Evolutionary conservation across 495 filamentous ascomycete species (phyloP).

Genomic region (Rostrohypoxylon terebratum): DNA sequence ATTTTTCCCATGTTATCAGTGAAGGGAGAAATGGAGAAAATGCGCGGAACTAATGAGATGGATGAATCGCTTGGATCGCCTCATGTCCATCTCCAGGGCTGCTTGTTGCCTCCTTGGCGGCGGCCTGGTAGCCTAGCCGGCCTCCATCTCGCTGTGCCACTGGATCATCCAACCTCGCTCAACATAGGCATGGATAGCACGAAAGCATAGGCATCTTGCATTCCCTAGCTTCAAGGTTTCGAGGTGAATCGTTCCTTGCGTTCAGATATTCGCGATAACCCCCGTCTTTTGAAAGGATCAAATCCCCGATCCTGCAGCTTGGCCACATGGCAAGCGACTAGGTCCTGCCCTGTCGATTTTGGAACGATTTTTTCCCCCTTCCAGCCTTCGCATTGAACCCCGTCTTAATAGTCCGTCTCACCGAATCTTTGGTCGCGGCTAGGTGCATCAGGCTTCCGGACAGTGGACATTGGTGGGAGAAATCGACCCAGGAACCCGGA

Average conservation of each 20-base stretch:
- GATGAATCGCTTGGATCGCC: constrained; percentile 7
- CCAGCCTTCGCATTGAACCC: constrained; percentile 27
- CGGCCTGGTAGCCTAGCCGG: too few species aligned
- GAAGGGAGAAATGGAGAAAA: not conserved
- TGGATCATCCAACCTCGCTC: constrained; percentile 17
- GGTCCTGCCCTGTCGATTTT: constrained; percentile 42
- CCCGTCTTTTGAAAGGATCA: constrained; percentile 28
- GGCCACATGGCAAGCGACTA: constrained; percentile 43
- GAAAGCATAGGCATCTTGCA: not conserved
- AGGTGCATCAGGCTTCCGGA: constrained; percentile 32
- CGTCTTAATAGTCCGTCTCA: constrained; percentile 40
- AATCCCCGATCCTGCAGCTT: constrained; percentile 41
- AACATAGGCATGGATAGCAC: not conserved
- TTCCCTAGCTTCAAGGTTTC: not conserved
- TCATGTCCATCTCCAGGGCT: not conserved
- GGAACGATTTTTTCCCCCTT: constrained; percentile 33
- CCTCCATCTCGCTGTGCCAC: not conserved
- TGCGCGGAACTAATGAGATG: not conserved
- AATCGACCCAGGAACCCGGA: constrained; percentile 36
- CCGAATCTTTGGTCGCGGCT: constrained; percentile 40
- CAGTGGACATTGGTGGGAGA: constrained; percentile 11
- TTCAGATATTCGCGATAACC: constrained; percentile 1
- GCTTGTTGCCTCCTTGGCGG: constrained; percentile 7
- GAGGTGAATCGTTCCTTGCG: not conserved
- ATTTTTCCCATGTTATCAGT: not conserved